Conservation (phyloP, 768 basidiomycete genomes). For the Sistotremastrum niveocremeum region DNA sequence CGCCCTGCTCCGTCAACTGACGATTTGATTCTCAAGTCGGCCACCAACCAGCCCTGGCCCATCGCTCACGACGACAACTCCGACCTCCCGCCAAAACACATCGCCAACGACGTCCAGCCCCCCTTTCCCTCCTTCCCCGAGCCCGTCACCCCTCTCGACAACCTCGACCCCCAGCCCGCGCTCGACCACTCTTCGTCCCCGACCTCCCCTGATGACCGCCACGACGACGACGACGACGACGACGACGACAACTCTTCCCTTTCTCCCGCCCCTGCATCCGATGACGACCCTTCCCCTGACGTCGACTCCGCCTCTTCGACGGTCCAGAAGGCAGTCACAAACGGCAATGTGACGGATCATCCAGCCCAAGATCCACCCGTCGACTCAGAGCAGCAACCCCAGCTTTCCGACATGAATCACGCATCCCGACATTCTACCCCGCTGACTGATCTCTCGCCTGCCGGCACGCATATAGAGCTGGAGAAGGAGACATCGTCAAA, state of each 20-base stretch:
- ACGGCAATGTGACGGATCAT: conserved; percentile 3
- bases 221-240: conserved; percentile 16
- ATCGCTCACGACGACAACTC: conserved; percentile 7
- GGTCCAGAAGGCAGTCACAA: background rate
- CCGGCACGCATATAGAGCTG: conserved; percentile 7
- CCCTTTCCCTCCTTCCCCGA: background rate
- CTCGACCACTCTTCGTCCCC: conserved; percentile 12
- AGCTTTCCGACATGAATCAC: conserved; percentile 23
- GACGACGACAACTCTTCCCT: conserved; percentile 42
- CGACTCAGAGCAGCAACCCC: conserved; percentile 12
- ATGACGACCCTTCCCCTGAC: conserved; percentile 10
- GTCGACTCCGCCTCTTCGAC: conserved; percentile 9
- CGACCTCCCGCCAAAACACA: background rate
- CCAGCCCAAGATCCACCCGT: conserved; percentile 18
- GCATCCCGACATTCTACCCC: conserved; percentile 53
- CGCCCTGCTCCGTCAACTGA: conserved; percentile 15
- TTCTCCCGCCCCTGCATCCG: conserved; percentile 38
- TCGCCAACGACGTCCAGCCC: background rate
- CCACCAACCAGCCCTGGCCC: conserved; percentile 7
- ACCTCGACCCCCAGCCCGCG: conserved; percentile 9
- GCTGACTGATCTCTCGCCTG: conserved; percentile 63
- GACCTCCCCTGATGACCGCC: conserved; percentile 12
- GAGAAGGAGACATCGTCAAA: no score
- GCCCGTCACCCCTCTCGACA: conserved; percentile 14
- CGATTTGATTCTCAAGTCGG: conserved; percentile 4